Percentiles rank a stretch among this genome's conserved stretches.
Conservation (phyloP, 805 yeast genomes). For the Spathaspora gorwiae region DNA sequence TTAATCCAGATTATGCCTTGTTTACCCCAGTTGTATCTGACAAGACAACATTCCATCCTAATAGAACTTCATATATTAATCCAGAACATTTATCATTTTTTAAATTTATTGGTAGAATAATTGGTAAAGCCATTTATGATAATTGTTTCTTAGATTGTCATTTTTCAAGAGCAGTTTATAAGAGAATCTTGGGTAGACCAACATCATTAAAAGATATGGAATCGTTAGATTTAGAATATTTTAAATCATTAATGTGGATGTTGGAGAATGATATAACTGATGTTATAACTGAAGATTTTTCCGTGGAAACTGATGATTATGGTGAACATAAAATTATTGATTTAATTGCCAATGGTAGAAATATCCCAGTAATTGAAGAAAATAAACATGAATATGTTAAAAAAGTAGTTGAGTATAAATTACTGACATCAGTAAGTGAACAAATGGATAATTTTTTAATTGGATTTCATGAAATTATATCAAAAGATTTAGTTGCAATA, state of each 20-base stretch:
- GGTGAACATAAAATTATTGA: slow-evolving; percentile 86
- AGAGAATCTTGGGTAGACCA: slow-evolving; percentile 70
- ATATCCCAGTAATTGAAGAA: slow-evolving; percentile 82
- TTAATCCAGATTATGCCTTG: slow-evolving; percentile 90
- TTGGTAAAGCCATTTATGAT: slow-evolving; percentile 92
- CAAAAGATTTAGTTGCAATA: slow-evolving; percentile 74
- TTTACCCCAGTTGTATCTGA: slow-evolving; percentile 90
- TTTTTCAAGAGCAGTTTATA: slow-evolving; percentile 92
- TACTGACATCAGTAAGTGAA: slow-evolving; percentile 76
- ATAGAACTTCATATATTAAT: slow-evolving; percentile 84
- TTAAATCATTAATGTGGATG: slow-evolving; percentile 93
- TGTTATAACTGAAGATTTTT: slow-evolving; percentile 88
- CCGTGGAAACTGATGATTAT: slow-evolving; percentile 88
- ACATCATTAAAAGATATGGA: slow-evolving; percentile 93
- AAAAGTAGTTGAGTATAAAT: slow-evolving; percentile 78
- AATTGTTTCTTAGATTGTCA: slow-evolving; percentile 86
- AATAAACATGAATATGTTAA: slow-evolving; percentile 88
- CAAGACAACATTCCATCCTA: slow-evolving; percentile 92
- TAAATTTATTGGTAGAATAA: slow-evolving; percentile 88
- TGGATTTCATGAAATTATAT: slow-evolving; percentile 89
- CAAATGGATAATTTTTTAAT: slow-evolving; percentile 80
- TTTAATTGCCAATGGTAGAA: slow-evolving; percentile 73
- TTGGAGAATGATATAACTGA: slow-evolving; percentile 94
- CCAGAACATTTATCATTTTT: slow-evolving; percentile 92
- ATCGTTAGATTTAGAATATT: slow-evolving; percentile 85